Evolutionary conservation across 805 yeast species (phyloP).

Genomic region (Wickerhamomyces sydowiorum): DNA sequence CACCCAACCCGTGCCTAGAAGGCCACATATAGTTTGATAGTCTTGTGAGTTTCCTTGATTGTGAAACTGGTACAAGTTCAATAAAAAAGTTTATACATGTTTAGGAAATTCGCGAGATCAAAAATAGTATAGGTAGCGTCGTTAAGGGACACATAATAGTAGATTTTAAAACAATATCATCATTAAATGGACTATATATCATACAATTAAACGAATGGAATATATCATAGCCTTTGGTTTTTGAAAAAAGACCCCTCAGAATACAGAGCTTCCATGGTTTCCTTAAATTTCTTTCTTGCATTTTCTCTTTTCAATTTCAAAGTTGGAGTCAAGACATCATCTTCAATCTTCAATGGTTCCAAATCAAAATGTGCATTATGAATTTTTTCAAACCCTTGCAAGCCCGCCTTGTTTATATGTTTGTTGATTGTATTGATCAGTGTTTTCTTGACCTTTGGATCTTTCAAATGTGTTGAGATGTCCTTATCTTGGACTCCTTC

Average conservation of each 20-base stretch:
- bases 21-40: slow-evolving; percentile 35
- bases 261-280: slow-evolving; percentile 11
- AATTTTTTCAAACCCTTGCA: slow-evolving; percentile 61
- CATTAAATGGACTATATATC: no score
- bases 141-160: no score
- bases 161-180: no score
- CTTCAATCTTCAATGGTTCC: slow-evolving; percentile 59
- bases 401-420: slow-evolving; percentile 21
- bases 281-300: slow-evolving; percentile 28
- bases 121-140: no score
- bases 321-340: slow-evolving; percentile 66
- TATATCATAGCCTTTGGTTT: not conserved
- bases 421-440: slow-evolving; percentile 34
- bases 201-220: no score
- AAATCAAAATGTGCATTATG: slow-evolving; percentile 46
- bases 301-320: slow-evolving; percentile 44
- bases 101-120: no score
- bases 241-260: not conserved
- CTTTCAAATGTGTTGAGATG: slow-evolving; percentile 8
- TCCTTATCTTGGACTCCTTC: slow-evolving; percentile 5
- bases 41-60: no score
- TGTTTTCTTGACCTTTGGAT: slow-evolving; percentile 17
- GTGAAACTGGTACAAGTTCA: no score
- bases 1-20: slow-evolving; percentile 34
- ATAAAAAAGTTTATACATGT: no score